Conservation (phyloP, 441 rosid genomes). For the Populus hybrid region DNA sequence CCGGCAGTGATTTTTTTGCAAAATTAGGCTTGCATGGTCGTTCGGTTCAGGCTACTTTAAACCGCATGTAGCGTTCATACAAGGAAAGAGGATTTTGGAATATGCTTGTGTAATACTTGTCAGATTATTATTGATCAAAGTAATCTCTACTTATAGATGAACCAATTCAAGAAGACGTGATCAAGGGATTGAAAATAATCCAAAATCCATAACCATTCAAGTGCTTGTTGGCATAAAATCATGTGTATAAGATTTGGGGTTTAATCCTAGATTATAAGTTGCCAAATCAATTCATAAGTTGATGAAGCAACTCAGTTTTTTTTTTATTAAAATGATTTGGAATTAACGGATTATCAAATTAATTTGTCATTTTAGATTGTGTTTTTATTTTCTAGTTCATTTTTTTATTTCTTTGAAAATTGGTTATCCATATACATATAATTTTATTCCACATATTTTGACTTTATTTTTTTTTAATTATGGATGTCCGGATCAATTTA, state of each 20-base stretch:
- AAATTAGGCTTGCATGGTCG: not conserved
- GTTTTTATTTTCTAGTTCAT: too few species aligned
- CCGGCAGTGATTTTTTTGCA: not conserved
- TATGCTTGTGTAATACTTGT: not conserved
- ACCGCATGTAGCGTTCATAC: not conserved
- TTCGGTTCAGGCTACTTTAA: not conserved
- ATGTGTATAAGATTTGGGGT: too few species aligned
- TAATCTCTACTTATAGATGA: not conserved
- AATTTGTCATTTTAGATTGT: too few species aligned
- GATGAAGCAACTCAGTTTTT: too few species aligned
- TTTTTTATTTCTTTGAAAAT: too few species aligned
- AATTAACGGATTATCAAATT: too few species aligned
- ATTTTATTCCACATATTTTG: too few species aligned
- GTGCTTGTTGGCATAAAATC: not conserved
- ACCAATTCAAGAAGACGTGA: not conserved
- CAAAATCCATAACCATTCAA: not conserved
- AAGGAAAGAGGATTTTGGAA: not conserved
- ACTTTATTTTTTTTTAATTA: too few species aligned
- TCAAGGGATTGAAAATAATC: not conserved
- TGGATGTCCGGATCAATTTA: accelerated
- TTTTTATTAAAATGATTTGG: too few species aligned
- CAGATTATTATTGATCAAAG: not conserved
- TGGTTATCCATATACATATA: too few species aligned
- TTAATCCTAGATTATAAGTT: too few species aligned
- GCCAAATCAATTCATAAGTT: too few species aligned